phyloP scores from a whole-genome alignment of 2,329 filamentous ascomycete genomes.

The Penicillium sp. region DNA sequence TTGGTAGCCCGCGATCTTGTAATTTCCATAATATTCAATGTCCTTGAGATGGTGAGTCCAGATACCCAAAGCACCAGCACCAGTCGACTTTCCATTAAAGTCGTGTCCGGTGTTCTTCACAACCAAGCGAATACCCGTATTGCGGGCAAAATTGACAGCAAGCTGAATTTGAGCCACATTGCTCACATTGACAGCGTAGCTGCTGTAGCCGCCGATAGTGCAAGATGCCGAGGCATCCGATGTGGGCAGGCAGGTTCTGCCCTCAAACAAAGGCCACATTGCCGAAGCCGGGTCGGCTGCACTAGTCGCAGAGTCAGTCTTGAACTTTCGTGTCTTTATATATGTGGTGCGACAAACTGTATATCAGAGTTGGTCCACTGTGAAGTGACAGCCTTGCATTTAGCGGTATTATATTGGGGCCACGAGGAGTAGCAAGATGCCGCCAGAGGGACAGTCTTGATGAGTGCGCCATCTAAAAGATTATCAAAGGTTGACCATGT shows the following conservation, averaged over 20 bases:
- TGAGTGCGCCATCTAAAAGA: conserved; percentile 24
- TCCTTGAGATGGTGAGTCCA: conserved; percentile 53
- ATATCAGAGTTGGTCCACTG: conserved; percentile 29
- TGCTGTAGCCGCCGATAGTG: conserved; percentile 33
- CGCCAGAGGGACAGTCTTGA: conserved; percentile 30
- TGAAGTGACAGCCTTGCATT: conserved; percentile 20
- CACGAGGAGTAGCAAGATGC: conserved; percentile 28
- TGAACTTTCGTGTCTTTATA: not conserved
- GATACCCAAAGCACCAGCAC: conserved; percentile 48
- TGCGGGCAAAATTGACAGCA: conserved; percentile 30
- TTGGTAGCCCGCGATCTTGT: conserved; percentile 43
- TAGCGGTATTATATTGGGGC: conserved; percentile 23
- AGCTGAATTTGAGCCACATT: conserved; percentile 36
- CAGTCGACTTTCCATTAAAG: conserved; percentile 49
- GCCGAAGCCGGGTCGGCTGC: conserved; percentile 25
- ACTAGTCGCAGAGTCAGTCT: conserved; percentile 12
- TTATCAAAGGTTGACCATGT: conserved; percentile 28
- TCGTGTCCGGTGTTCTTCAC: conserved; percentile 51
- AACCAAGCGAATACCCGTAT: conserved; percentile 35
- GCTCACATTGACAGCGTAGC: conserved; percentile 39
- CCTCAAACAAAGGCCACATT: conserved; percentile 32
- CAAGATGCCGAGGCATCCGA: conserved; percentile 27
- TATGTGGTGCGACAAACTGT: conserved; percentile 20
- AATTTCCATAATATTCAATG: conserved; percentile 43
- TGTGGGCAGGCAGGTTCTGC: conserved; percentile 28